Conservation (phyloP, 2,329 filamentous ascomycete genomes). For the Alternaria triticimaculans region DNA sequence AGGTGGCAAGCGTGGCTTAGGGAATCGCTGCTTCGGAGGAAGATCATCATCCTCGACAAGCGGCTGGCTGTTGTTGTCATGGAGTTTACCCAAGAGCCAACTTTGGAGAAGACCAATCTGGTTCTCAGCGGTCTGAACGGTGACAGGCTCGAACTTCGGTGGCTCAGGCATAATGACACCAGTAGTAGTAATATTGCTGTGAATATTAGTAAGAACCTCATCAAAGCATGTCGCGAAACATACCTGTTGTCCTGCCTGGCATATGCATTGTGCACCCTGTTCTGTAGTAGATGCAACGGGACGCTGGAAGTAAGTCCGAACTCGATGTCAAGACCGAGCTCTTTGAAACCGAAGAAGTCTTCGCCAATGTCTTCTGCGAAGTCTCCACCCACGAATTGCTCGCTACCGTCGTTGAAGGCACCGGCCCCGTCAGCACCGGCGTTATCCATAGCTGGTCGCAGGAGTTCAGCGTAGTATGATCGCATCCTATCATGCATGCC, state of each 20-base stretch:
- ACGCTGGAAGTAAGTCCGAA: constrained; percentile 90
- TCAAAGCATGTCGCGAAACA: constrained; percentile 26
- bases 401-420: constrained; percentile 94
- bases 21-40: constrained; percentile 83
- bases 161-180: constrained; percentile 71
- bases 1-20: constrained; percentile 67
- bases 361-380: constrained; percentile 98
- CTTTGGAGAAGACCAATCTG: constrained; percentile 89
- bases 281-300: constrained; percentile 91
- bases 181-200: constrained; percentile 65
- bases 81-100: constrained; percentile 90
- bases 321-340: constrained; percentile 89
- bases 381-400: constrained; percentile 95
- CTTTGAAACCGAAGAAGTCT: constrained; percentile 98
- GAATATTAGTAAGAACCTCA: constrained; percentile 25
- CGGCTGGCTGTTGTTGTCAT: constrained; percentile 80
- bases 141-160: constrained; percentile 76
- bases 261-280: constrained; percentile 83
- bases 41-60: constrained; percentile 94
- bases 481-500: constrained; percentile 96
- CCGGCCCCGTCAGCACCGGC: constrained; percentile 82
- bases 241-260: constrained; percentile 74
- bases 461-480: constrained; percentile 85
- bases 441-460: constrained; percentile 84
- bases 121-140: constrained; percentile 74